Conservation (phyloP, 805 yeast genomes). For the Kregervanrija delftensis region DNA sequence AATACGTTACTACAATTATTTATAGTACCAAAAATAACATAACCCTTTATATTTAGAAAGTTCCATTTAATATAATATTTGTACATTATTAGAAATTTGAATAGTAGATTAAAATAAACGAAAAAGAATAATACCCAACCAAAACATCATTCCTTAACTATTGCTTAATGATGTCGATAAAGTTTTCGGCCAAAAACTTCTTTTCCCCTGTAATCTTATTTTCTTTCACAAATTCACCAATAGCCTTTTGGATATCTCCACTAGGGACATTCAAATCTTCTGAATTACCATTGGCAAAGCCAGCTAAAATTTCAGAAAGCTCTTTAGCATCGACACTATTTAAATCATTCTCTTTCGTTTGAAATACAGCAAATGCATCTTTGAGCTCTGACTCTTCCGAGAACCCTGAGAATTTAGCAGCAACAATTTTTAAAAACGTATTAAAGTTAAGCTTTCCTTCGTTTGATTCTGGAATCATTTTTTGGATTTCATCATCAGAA, state of each 20-base stretch:
- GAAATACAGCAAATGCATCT: constrained; percentile 54
- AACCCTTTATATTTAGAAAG: too few species aligned
- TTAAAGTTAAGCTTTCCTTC: constrained; percentile 49
- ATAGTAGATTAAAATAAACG: background rate
- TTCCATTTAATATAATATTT: background rate
- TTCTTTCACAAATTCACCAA: constrained; percentile 49
- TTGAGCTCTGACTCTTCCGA: constrained; percentile 45
- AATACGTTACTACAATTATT: too few species aligned
- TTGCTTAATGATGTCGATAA: constrained; percentile 38
- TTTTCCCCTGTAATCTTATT: constrained; percentile 50
- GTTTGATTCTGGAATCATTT: constrained; percentile 38
- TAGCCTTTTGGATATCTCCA: constrained; percentile 37
- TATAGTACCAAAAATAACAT: background rate
- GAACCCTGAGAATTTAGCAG: constrained; percentile 42
- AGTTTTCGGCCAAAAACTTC: constrained; percentile 54
- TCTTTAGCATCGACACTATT: constrained; percentile 32
- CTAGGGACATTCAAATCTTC: constrained; percentile 15
- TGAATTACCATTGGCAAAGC: constrained; percentile 1
- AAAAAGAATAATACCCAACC: background rate
- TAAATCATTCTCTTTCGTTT: constrained; percentile 18
- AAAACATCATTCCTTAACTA: constrained; percentile 4
- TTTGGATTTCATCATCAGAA: constrained; percentile 33
- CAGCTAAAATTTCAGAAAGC: constrained; percentile 24
- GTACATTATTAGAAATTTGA: background rate
- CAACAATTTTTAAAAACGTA: constrained; percentile 57